Evolutionary conservation across 1,139 yeast species (phyloP).

Genomic region (Maudiozyma humilis): DNA sequence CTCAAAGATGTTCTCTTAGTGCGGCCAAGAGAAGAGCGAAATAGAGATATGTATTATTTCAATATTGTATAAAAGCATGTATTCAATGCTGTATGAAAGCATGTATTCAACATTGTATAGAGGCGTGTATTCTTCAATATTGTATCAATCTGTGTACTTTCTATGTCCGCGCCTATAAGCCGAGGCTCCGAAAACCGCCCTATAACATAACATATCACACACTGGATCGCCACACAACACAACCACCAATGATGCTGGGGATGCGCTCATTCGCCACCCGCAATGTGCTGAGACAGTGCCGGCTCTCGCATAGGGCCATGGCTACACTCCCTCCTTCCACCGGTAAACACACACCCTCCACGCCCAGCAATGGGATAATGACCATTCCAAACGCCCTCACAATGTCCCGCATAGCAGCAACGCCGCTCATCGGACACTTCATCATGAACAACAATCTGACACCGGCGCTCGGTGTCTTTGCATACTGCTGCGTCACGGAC

Average conservation of each 20-base stretch:
- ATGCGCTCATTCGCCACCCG: neutral
- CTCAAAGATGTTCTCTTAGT: conserved; percentile 58
- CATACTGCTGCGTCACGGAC: conserved; percentile 84
- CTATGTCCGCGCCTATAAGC: too few relatives aligned
- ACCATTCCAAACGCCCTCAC: conserved; percentile 74
- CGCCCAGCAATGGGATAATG: neutral
- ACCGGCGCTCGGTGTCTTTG: conserved; percentile 63
- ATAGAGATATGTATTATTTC: neutral
- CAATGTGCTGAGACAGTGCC: neutral
- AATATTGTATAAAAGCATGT: neutral
- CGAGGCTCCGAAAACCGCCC: neutral
- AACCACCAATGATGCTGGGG: neutral
- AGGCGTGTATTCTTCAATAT: too few relatives aligned
- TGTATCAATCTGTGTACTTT: too few relatives aligned
- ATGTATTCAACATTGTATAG: neutral
- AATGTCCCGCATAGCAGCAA: conserved; percentile 60
- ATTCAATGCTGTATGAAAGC: neutral
- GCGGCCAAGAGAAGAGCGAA: too few relatives aligned
- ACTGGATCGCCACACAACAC: neutral
- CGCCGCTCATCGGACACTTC: conserved; percentile 79
- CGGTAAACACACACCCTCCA: neutral
- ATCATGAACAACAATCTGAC: conserved; percentile 54
- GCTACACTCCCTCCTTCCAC: neutral
- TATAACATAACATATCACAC: neutral
- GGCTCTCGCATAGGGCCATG: neutral